Base-by-base conservation (phyloP, 2,329 filamentous ascomycete species). In the Amesomyces nigricolor region DNA sequence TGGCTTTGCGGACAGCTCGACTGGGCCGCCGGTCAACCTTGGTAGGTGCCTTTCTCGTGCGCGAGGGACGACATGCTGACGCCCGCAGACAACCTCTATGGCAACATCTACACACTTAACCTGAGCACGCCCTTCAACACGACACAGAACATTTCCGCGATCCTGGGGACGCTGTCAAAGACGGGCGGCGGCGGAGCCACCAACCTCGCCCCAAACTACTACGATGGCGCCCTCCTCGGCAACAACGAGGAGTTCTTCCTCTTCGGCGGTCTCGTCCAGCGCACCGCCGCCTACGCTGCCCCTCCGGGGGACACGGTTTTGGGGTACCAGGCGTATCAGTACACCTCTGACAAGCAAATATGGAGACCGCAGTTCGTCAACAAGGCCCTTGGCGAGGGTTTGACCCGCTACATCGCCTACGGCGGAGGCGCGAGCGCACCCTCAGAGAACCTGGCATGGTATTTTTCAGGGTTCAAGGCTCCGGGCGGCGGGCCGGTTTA, bases 401-500 rank as follows among this genome's bases (percentile, higher is more conserved):
- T 86, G 5, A 87, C 79, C 17, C 75, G 80, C 47, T 88, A 86
- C 62, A 63, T 89, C 19, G 80, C 84, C 0, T 82, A 79, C 60
- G 86, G 87, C 16, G 86, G 79, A 2, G 78, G 77, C 0, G 83
- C 77, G 10, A 87, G 75, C 43, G 82, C 80, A 0, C 85, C 86
- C 0, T 88, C 85, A 0, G 86, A 89, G 67, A 85, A 88, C 59
- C 77, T 83, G 61, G 85, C 83, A 0, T 89, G 82, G 73, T 89
- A 89, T 62, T 87, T 89, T 60, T 81, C 82, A 0, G 87, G 87
- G 0, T 71, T 86, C 67, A 78, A 73, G 13, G 75, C 81, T 0
- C 67, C 73, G 0, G 68, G 69, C 11, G 76, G 71, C 63, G 82
- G 81, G 0, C 69, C 74, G 0, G 77, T 88, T 43, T 75, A 73